A percentile compares a stretch with the other conserved stretches of the same genome.
Evolutionary conservation across 2,329 filamentous ascomycete species (phyloP).

Genomic region (Chaetomium strumarium): DNA sequence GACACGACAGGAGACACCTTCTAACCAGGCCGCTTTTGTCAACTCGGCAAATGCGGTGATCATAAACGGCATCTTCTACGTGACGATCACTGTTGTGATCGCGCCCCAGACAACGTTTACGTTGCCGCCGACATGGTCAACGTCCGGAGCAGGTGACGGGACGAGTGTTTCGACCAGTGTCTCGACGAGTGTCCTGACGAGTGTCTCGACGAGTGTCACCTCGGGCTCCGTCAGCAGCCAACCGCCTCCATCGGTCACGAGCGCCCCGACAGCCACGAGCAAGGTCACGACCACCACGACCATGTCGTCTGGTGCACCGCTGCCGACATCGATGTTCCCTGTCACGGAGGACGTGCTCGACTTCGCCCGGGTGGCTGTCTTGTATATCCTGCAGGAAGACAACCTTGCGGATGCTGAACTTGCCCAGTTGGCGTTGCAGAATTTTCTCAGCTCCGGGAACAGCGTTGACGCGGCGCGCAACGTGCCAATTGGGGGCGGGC

Average conservation of each 20-base stretch:
- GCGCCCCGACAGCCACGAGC: conserved; percentile 26
- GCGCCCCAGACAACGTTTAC: conserved; percentile 31
- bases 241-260: conserved; percentile 19
- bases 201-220: conserved; percentile 24
- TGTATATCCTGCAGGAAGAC: conserved; percentile 56
- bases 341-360: conserved; percentile 54
- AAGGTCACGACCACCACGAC: conserved; percentile 25
- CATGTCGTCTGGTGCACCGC: conserved; percentile 22
- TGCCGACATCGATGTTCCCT: conserved; percentile 34
- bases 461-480: conserved; percentile 32
- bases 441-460: conserved; percentile 43
- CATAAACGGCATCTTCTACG: conserved; percentile 24
- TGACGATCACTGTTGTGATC: conserved; percentile 31
- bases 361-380: conserved; percentile 56
- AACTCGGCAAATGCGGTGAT: conserved; percentile 17
- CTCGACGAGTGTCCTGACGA: conserved; percentile 22
- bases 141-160: conserved; percentile 1
- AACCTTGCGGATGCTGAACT: conserved; percentile 44
- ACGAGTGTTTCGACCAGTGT: conserved; percentile 25
- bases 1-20: conserved; percentile 27
- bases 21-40: neutral
- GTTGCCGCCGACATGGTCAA: conserved; percentile 24
- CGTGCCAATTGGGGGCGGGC: conserved; percentile 32
- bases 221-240: conserved; percentile 25
- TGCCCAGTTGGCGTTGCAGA: conserved; percentile 50